Base-by-base conservation (phyloP, 2,329 filamentous ascomycete species). In the Drechslerella coelobrocha region DNA sequence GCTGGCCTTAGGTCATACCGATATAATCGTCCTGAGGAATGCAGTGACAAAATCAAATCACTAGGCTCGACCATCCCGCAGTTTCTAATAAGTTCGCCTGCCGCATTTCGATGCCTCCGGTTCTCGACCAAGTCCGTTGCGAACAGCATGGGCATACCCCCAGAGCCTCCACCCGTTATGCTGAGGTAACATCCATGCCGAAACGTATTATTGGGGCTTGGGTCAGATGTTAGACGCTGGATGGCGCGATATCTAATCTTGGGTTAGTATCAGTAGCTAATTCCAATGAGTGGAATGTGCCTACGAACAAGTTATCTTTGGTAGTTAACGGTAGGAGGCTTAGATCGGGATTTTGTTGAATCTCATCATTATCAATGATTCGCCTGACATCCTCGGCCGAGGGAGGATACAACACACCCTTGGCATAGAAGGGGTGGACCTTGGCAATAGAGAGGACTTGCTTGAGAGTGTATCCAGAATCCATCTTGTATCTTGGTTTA, bases 1-100 rank as follows among this genome's bases (percentile, higher is more conserved):
- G 59, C 2, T 27, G 6, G 12, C 29, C 29, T n/a, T n/a, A n/a
- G 12, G 12, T 71, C 47, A 12, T 51, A 80, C 78, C 81, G 77
- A 55, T 82, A 82, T 0, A 82, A 75, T 14, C 75, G 60, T 0
- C 79, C 79, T 0, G 74, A 75, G 2, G 68, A 74, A 61, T 82
- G 80, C 0, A 76, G 76, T 0, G 81, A 78, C 21, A 82, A 10
- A 3, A 80, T 76, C 78, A 80, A 81, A 61, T 82, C 81, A 0
- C 75, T 76, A 0, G 73, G 73, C 5, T 76, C 72, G 0, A 81
- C 71, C 0, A 81, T 17, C 0, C 78, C 76, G 2, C 75, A 74
- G 0, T 51, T 73, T 2, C 53, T 73, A 1, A 82, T 68, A 7
- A 81, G 76, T 0, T 73, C 55, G 0, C 80, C 80, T 12, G 78